Evolutionary conservation across 495 filamentous ascomycete species (phyloP).

Genomic region (Aspergillus mulundensis): DNA sequence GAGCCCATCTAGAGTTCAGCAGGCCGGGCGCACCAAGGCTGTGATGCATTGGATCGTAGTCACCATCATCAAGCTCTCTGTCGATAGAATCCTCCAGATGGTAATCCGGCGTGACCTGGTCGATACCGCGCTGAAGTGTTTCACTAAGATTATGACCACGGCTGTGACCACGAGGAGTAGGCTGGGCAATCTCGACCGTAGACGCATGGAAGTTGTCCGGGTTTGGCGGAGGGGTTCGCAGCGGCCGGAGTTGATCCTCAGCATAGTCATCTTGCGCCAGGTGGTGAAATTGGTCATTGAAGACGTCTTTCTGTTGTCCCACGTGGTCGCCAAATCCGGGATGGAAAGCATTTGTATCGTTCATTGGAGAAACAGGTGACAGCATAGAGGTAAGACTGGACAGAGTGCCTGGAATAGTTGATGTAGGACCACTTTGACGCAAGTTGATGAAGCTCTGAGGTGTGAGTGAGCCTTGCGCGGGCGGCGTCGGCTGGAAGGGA

Average conservation of each 20-base stretch:
- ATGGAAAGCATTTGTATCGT: slow-evolving; percentile 34
- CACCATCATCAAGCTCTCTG: slow-evolving; percentile 64
- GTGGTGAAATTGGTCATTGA: slow-evolving; percentile 21
- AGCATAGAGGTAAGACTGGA: slow-evolving; percentile 40
- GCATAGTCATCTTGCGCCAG: slow-evolving; percentile 17
- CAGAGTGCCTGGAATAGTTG: slow-evolving; percentile 30
- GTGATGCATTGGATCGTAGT: slow-evolving; percentile 33
- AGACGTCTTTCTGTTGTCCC: slow-evolving; percentile 22
- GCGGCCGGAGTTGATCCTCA: slow-evolving; percentile 26
- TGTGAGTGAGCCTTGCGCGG: slow-evolving; percentile 39
- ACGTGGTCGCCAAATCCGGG: slow-evolving; percentile 25
- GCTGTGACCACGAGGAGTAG: slow-evolving; percentile 59
- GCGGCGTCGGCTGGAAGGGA: slow-evolving; percentile 45
- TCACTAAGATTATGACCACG: slow-evolving; percentile 60
- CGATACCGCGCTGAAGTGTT: slow-evolving; percentile 78
- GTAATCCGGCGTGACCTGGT: slow-evolving; percentile 70
- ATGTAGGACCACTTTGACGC: slow-evolving; percentile 28
- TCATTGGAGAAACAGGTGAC: slow-evolving; percentile 43
- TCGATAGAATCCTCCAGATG: slow-evolving; percentile 72
- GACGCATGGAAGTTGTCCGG: slow-evolving; percentile 45
- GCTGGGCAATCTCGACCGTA: slow-evolving; percentile 56
- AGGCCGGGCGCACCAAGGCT: slow-evolving; percentile 31
- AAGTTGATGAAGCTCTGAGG: slow-evolving; percentile 43
- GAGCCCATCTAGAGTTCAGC: slow-evolving; percentile 37
- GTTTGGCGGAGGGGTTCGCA: slow-evolving; percentile 32